Evolutionary conservation across 768 basidiomycete genomes (phyloP), one percentile per base, ranked within the genome.

Genomic region (Tylopilus cervinicoccineus): DNA sequence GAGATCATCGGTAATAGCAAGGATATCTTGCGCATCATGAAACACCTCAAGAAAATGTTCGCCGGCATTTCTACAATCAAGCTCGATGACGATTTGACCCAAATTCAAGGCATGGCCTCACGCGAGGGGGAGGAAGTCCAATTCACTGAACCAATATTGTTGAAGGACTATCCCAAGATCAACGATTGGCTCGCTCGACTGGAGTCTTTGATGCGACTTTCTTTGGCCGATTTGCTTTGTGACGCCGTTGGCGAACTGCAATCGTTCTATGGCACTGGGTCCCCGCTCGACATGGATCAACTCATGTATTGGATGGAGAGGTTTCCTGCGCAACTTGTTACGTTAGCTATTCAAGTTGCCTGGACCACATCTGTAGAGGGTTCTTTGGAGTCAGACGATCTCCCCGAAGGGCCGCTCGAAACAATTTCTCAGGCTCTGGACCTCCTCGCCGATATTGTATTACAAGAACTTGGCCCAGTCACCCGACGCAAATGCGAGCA

Each of bases 1-100:
- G 96, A 99, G 69, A 99, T 99, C 59, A 98, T 99, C 55, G 96
- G 96, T 54, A 99, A 99, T 73, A 96, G 93, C 78, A 99, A 97
- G 68, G 94, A 98, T 62, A 96, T 98, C 57, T 70, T 93, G 37
- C 88, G 96, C 32, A 90, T 98, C 69, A 93, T 96, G 91, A 99
- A 99, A 60, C 96, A 98, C 72, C 77, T 99, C 51, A 98, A 97
- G 76, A 99, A 99, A 78, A 99, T 99, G 96, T 99, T 99, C 69
- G 96, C 96, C 19, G 96, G 96, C 23, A 86, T 99, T 32, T 86
- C 93, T 2, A 93, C 93, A 0, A 77, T 98, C 56, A 77, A 73
- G 58, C 76, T 98, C 23, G 91, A 96, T 63, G 90, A 93, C 16
- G 92, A 93, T 39, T 65, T 88, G 53, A 86, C 90, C 5, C 80